Evolutionary conservation across 441 rosid species (phyloP).

Genomic region (Populus hybrid): DNA sequence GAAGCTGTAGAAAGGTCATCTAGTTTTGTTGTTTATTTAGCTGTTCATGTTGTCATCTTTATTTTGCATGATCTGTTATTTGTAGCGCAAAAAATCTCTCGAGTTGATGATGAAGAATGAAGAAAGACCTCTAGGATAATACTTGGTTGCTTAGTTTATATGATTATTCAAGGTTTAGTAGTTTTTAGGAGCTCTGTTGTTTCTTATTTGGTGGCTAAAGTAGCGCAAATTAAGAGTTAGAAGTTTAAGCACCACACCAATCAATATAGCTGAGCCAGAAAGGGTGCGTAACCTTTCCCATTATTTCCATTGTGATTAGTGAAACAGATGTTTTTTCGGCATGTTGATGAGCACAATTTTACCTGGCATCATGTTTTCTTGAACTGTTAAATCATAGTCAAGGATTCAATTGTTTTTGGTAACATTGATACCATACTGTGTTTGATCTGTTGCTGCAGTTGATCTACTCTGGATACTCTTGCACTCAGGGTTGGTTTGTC

Average conservation of each 20-base stretch:
- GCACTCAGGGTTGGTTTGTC: slow-evolving; percentile 96
- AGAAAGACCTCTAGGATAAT: not conserved
- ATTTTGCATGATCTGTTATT: not conserved
- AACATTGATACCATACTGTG: slow-evolving; percentile 4
- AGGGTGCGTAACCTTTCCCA: not conserved
- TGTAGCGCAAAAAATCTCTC: not conserved
- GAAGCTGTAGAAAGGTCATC: slow-evolving; percentile 8
- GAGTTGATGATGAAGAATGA: not conserved
- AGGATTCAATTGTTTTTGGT: slow-evolving; percentile 9
- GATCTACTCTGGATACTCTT: slow-evolving; percentile 85
- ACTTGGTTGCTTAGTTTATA: not conserved
- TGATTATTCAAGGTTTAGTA: not conserved
- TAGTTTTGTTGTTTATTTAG: not conserved
- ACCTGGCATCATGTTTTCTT: not conserved
- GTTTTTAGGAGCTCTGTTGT: not conserved
- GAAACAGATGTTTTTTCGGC: not conserved
- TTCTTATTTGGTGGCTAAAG: not conserved
- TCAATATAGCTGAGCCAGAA: not conserved
- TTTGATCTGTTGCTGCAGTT: slow-evolving; percentile 46
- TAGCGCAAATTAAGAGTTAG: not conserved
- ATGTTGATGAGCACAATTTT: not conserved
- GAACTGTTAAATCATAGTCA: not conserved
- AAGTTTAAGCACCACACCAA: not conserved
- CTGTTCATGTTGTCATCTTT: not conserved
- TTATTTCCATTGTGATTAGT: not conserved